Evolutionary conservation across 2,329 filamentous ascomycete species (phyloP), one percentile per base, ranked within the genome.

Genomic region (Paradendryphiella salina): DNA sequence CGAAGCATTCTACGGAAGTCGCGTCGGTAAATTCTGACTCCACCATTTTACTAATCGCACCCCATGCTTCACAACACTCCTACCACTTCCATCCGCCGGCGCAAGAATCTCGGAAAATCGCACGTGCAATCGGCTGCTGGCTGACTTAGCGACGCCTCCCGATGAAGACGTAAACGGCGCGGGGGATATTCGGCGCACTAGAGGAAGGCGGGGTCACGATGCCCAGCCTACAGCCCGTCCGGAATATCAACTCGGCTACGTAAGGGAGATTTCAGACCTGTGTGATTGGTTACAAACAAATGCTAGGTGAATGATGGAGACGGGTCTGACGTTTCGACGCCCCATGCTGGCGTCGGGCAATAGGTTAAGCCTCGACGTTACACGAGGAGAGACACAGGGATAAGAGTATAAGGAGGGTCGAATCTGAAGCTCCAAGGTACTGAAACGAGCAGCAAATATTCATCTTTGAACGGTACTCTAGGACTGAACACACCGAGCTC

Each of bases 121-220:
- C 8, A 21, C n/a, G 33, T n/a, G n/a, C 17, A 23, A 29, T 51
- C 48, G 43, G 48, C 21, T 47, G 45, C 36, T 28, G 48, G 40
- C 49, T 23, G 40, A 23, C 44, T 44, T 32, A 17, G 44, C 44
- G 37, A 33, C 50, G 44, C 29, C 41, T 43, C 44, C 52, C 48
- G 49, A 40, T 21, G 28, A 42, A 20, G 36, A 37, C 13, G 29
- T 23, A 21, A 18, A 35, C 9, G 13, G 31, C 51, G 55, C 61
- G 62, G 62, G 56, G 60, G 39, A 57, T 53, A 55, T 46, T 65
- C 60, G 62, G 64, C 54, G 56, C 44, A 49, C 45, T 46, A 50
- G 40, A 38, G 14, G 38, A 59, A 46, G 52, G 65, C 61, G 64
- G 64, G 60, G 64, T 62, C 43, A 18, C 33, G 20, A 31, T 17